phyloP scores from a whole-genome alignment of 2,329 filamentous ascomycete species.

The Aspergillus quadricinctus region DNA sequence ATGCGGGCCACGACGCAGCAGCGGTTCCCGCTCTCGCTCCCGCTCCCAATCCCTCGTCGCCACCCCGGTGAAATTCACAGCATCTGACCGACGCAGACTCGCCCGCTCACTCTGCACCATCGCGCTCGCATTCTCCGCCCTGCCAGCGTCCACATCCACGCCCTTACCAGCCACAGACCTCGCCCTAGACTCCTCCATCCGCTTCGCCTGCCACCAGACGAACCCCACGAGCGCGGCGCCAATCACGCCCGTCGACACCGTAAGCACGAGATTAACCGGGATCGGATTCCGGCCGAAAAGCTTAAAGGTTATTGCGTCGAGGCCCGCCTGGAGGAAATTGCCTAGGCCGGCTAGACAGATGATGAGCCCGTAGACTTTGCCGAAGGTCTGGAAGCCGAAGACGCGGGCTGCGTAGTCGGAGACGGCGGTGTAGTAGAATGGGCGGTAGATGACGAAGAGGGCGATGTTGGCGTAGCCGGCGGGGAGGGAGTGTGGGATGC shows the following conservation, averaged over 20 bases:
- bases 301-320: conserved; percentile 74
- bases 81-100: neutral
- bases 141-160: neutral
- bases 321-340: conserved; percentile 76
- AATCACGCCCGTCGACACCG: conserved; percentile 58
- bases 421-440: conserved; percentile 84
- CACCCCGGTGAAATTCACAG: conserved; percentile 1
- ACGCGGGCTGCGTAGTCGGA: conserved; percentile 88
- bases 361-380: conserved; percentile 87
- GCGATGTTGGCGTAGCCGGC: conserved; percentile 68
- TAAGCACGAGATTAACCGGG: conserved; percentile 69
- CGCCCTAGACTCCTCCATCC: conserved; percentile 12
- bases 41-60: conserved; percentile 14
- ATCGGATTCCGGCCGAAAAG: conserved; percentile 68
- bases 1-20: conserved; percentile 4
- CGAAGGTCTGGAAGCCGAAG: conserved; percentile 87
- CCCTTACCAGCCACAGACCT: neutral
- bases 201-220: conserved; percentile 52
- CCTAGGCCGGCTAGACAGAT: conserved; percentile 80
- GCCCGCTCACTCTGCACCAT: neutral
- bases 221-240: conserved; percentile 64
- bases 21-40: conserved; percentile 14
- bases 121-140: neutral
- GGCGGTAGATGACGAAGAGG: conserved; percentile 79
- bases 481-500: conserved; percentile 68